A percentile compares a stretch with the other conserved stretches of the same genome.
Evolutionary conservation across 78 protist genomes (phyloP).

Genomic region (Dictyostelium purpureum): DNA sequence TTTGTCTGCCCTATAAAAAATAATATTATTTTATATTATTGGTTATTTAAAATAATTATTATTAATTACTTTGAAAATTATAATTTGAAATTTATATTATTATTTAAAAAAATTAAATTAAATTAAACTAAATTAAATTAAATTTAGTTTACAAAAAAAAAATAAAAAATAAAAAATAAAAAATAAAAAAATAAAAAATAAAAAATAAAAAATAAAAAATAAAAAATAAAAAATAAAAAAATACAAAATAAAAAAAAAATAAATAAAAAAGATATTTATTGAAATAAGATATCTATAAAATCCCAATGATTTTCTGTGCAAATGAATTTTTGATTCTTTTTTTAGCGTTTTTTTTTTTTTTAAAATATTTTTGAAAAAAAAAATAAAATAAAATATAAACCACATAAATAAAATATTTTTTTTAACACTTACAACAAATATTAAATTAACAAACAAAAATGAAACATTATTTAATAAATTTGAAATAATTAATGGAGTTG

Average conservation of each 20-base stretch:
- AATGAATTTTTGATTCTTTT: no score
- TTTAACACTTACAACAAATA: conserved; percentile 49
- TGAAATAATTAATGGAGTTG: conserved; percentile 49
- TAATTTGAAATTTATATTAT: neutral
- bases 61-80: no score
- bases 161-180: neutral
- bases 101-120: no score
- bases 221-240: neutral
- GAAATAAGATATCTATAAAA: no score
- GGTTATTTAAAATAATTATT: neutral
- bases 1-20: neutral
- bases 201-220: no score
- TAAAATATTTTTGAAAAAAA: neutral
- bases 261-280: no score
- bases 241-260: neutral
- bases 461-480: conserved; percentile 62
- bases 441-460: conserved; percentile 60
- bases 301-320: no score
- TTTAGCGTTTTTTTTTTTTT: neutral
- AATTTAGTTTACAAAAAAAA: neutral
- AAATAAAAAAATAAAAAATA: no score
- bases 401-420: neutral
- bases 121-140: no score
- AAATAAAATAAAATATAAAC: neutral
- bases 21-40: neutral